Evolutionary conservation across 202 grass and related monocot species (phyloP).

Genomic region (Zoysia matrella): DNA sequence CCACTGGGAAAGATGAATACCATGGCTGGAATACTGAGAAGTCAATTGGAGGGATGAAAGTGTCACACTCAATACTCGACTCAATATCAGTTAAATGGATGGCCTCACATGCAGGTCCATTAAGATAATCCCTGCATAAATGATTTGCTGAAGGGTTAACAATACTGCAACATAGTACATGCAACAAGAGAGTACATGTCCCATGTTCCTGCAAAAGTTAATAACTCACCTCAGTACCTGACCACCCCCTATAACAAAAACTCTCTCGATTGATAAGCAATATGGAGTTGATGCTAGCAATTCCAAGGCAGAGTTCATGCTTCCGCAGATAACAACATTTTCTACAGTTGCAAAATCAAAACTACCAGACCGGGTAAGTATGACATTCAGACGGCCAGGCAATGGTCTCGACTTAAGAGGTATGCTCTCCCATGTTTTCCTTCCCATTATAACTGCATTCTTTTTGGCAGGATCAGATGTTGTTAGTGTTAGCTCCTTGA

Average conservation of each 20-base stretch:
- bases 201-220: constrained; percentile 2
- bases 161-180: constrained; percentile 3
- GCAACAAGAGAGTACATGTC: background rate
- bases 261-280: constrained; percentile 80
- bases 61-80: constrained; percentile 72
- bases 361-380: constrained; percentile 83
- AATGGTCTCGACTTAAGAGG: constrained; percentile 68
- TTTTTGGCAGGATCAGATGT: constrained; percentile 75
- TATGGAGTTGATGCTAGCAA: constrained; percentile 79
- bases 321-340: constrained; percentile 87
- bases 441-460: constrained; percentile 94
- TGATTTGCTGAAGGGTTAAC: constrained; percentile 23
- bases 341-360: constrained; percentile 80
- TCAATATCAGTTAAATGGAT: constrained; percentile 89
- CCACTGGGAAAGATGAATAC: constrained; percentile 80
- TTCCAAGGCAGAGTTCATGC: constrained; percentile 79
- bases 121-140: constrained; percentile 68
- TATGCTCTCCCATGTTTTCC: constrained; percentile 94
- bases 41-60: constrained; percentile 77
- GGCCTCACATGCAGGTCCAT: constrained; percentile 78
- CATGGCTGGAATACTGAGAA: constrained; percentile 72
- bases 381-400: constrained; percentile 79
- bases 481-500: constrained; percentile 72
- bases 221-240: constrained; percentile 70
- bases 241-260: constrained; percentile 85